Percentiles rank a stretch among this genome's conserved stretches.
Conservation (phyloP, 176 grass and related monocot genomes). For the Urochloa ruziziensis region DNA sequence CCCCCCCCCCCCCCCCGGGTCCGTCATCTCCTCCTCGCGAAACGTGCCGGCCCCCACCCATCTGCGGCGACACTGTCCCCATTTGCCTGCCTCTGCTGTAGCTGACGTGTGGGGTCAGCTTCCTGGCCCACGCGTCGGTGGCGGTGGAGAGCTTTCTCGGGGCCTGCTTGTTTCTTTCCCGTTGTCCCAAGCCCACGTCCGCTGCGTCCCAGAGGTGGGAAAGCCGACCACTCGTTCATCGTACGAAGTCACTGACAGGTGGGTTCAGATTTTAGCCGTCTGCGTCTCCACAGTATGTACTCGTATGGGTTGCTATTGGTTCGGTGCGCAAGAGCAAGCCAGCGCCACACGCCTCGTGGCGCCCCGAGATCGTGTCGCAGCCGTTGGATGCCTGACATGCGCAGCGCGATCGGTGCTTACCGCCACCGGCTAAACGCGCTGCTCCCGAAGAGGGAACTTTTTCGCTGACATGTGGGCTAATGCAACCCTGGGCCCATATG, state of each 20-base stretch:
- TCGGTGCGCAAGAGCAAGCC: background rate
- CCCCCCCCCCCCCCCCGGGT: too few species aligned
- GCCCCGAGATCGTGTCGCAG: background rate
- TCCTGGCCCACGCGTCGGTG: background rate
- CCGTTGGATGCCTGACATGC: slow-evolving; percentile 60
- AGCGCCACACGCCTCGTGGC: background rate
- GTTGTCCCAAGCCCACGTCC: slow-evolving; percentile 11
- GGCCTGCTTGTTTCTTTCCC: slow-evolving; percentile 27
- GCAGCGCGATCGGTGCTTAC: slow-evolving; percentile 46
- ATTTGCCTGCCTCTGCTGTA: background rate
- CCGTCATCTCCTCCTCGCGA: background rate
- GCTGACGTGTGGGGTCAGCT: background rate
- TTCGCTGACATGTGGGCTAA: background rate
- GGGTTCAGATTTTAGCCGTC: background rate
- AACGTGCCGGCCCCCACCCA: background rate
- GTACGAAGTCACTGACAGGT: background rate
- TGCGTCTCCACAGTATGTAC: background rate
- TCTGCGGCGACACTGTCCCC: background rate
- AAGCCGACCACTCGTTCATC: background rate
- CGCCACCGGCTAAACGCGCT: background rate
- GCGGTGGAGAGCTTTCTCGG: background rate
- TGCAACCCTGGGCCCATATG: rapidly evolving
- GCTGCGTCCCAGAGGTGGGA: background rate
- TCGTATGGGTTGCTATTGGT: background rate
- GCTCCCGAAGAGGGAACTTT: background rate